phyloP scores from a whole-genome alignment of 1,139 yeast species.

The Diutina siamensis region DNA sequence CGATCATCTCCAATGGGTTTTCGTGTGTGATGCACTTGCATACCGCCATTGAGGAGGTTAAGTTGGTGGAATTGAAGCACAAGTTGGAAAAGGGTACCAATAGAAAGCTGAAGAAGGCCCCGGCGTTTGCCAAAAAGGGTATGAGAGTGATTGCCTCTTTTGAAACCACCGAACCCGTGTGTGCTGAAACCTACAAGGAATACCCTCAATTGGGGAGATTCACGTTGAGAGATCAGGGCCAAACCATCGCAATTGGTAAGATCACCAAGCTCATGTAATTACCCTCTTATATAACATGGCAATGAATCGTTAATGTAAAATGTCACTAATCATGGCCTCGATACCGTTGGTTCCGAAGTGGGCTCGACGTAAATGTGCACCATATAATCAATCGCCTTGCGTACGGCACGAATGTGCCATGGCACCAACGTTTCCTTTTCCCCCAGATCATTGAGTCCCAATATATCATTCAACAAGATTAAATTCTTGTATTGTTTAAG shows the following conservation, averaged over 20 bases:
- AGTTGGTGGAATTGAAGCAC: conserved; percentile 71
- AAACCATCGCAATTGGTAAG: conserved; percentile 96
- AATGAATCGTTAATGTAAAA: too few species aligned
- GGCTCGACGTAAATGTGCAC: conserved; percentile 27
- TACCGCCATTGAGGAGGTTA: conserved; percentile 95
- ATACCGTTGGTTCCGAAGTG: conserved; percentile 4
- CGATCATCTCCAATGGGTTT: conserved; percentile 89
- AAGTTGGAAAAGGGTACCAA: conserved; percentile 94
- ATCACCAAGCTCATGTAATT: conserved; percentile 55
- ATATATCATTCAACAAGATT: conserved; percentile 37
- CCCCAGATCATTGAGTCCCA: conserved; percentile 16
- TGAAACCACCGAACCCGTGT: conserved; percentile 76
- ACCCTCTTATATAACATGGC: not conserved
- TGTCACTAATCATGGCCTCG: not conserved
- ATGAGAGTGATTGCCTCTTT: conserved; percentile 93
- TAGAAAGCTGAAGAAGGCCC: conserved; percentile 92
- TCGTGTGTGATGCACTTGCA: conserved; percentile 98
- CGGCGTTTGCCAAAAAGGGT: conserved; percentile 97
- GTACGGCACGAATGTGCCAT: conserved; percentile 78
- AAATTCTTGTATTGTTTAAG: conserved; percentile 59
- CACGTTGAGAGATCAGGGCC: conserved; percentile 96
- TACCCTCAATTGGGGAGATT: conserved; percentile 96
- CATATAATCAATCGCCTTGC: conserved; percentile 44
- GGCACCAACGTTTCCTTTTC: conserved; percentile 33
- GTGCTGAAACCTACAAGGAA: conserved; percentile 86